These are phyloP conservation scores for Picea abies DNA, from an alignment of 83 land plant species.

Conservation along the genomic window DNA sequence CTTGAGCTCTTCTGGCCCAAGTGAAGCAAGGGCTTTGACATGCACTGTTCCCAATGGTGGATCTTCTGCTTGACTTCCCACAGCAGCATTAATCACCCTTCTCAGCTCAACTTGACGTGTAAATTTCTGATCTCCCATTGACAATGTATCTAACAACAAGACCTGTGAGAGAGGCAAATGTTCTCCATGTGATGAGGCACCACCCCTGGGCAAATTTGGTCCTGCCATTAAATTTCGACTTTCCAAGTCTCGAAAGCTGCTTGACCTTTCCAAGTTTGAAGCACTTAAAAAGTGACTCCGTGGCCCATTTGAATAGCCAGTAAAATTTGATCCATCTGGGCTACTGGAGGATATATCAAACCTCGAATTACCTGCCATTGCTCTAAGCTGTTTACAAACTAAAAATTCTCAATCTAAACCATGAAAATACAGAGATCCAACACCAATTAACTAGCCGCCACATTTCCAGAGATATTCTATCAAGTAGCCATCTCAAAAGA, in stretches of 20 bases:
- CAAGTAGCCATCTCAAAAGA: not conserved
- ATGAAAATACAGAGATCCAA: conserved; percentile 12
- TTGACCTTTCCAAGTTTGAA: conserved; percentile 63
- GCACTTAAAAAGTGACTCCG: conserved; percentile 44
- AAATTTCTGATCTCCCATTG: conserved; percentile 53
- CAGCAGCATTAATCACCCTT: conserved; percentile 54
- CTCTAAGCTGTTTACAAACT: not conserved
- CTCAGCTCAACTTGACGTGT: conserved; percentile 58
- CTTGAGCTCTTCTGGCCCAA: conserved; percentile 69
- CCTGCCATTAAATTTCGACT: conserved; percentile 37
- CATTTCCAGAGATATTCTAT: conserved; percentile 5
- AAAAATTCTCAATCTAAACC: conserved; percentile 17
- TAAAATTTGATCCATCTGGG: conserved; percentile 56
- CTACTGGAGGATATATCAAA: conserved; percentile 59
- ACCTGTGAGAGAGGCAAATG: conserved; percentile 38
- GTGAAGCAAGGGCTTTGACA: conserved; percentile 57
- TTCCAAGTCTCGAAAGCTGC: conserved; percentile 75
- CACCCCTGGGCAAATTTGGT: conserved; percentile 27
- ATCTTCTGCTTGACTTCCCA: conserved; percentile 46
- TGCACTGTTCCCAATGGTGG: conserved; percentile 55
- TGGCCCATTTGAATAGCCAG: conserved; percentile 58
- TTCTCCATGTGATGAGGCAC: conserved; percentile 30
- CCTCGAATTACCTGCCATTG: conserved; percentile 76
- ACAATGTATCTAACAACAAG: conserved; percentile 49
- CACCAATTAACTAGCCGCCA: conserved; percentile 13